Evolutionary conservation across 768 basidiomycete species (phyloP).

Genomic region (Clitopilus passeckerianus): DNA sequence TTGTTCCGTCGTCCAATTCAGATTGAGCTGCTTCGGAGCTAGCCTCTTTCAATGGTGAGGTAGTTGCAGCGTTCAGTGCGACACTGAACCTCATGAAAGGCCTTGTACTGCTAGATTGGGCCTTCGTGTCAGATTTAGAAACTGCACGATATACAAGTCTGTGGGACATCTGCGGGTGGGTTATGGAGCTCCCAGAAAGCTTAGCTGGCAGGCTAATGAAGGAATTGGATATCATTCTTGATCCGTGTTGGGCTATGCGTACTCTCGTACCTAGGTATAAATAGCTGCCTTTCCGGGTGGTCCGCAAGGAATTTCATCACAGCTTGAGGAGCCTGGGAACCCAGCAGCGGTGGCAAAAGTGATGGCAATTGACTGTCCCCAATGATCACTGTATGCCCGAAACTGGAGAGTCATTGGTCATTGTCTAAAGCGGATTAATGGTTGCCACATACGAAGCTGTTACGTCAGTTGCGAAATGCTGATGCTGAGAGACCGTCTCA

Average conservation of each 20-base stretch:
- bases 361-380: not conserved
- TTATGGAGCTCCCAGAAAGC: conserved; percentile 22
- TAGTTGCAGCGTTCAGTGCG: not conserved
- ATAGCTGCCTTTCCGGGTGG: not conserved
- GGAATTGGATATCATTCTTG: not conserved
- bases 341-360: not conserved
- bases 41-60: not conserved
- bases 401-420: not conserved
- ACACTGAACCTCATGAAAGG: conserved; percentile 12
- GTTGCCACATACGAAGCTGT: not conserved
- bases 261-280: not conserved
- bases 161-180: conserved; percentile 31
- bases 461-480: not conserved
- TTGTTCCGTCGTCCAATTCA: too few species aligned
- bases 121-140: conserved; percentile 5
- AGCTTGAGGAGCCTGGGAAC: not conserved
- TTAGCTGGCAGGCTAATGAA: conserved; percentile 1
- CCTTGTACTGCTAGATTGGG: not conserved
- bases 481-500: not conserved
- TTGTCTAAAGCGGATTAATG: not conserved
- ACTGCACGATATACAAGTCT: conserved; percentile 44
- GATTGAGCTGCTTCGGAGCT: not conserved
- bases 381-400: not conserved
- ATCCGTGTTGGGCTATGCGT: not conserved
- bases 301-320: not conserved